Evolutionary conservation across 2,329 filamentous ascomycete species (phyloP).

Genomic region (Diaporthe caulivora): DNA sequence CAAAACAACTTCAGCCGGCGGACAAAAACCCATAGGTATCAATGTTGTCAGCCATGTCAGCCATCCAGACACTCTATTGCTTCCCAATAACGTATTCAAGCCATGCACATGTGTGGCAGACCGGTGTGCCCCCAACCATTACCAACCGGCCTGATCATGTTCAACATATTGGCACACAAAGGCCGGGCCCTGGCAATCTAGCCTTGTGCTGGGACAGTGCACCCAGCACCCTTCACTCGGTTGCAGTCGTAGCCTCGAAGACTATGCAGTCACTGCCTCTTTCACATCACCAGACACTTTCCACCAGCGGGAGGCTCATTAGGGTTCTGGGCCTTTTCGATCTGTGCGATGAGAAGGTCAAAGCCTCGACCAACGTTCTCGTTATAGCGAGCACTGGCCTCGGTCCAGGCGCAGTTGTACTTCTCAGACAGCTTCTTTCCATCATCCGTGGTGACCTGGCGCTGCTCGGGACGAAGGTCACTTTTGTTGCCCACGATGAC

Average conservation of each 20-base stretch:
- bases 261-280: background rate
- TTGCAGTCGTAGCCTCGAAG: background rate
- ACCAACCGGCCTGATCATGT: conserved; percentile 11
- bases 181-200: background rate
- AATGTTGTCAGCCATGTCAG: conserved; percentile 2
- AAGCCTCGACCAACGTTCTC: conserved; percentile 95
- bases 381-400: conserved; percentile 93
- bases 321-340: conserved; percentile 94
- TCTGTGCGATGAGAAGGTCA: conserved; percentile 92
- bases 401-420: conserved; percentile 93
- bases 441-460: conserved; percentile 88
- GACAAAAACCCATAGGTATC: conserved; percentile 1
- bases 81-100: conserved; percentile 22
- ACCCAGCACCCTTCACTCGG: background rate
- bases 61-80: background rate
- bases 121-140: conserved; percentile 24
- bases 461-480: conserved; percentile 91
- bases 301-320: conserved; percentile 82
- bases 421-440: conserved; percentile 87
- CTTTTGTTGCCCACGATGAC: conserved; percentile 98
- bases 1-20: background rate
- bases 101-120: conserved; percentile 5
- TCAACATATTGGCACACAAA: background rate
- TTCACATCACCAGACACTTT: conserved; percentile 90
- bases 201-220: background rate